Evolutionary conservation across 208 protist genomes (phyloP), one percentile per base, ranked within the genome.

Genomic region (Entamoeba nuttalli): DNA sequence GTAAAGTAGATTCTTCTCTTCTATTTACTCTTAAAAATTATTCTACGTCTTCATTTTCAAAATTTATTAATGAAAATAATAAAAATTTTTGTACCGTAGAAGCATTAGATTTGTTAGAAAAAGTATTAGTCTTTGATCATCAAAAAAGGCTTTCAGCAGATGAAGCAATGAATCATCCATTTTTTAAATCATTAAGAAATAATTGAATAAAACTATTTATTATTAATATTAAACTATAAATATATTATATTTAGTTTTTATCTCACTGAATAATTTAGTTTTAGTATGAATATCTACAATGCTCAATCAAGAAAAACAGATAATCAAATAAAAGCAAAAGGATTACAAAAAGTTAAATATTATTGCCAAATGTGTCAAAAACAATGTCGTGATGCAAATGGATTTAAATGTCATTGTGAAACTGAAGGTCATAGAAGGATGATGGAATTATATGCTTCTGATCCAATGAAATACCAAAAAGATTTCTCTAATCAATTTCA

Each of bases 101-200:
- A 50, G 99, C 99, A 7, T 96, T 99, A 44, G 98, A 99, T 94
- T 98, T 99, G 52, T 96, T 99, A 93, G 98, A 99, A 95, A 98
- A 98, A 95, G 97, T 99, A 44, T 97, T 99, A 21, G 97, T 98
- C 73, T 99, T 99, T 96, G 99, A 99, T 96, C 98, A 99, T 96
- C 97, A 98, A 57, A 97, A 99, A 95, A 98, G 99, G 52, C 97
- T 99, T 30, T 99, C 99, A 44, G 98, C 98, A 7, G 96, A 97
- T 52, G 99, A 99, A 97, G 99, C 99, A 7, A 98, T 99, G 97
- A 97, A 98, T 57, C 99, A 99, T 96, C 98, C 98, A 11, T 99
- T 99, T 96, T 99, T 99, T 97, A 98, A 98, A 95, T 48, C 44
- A 48, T 48, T 48, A 48, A 48, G 44, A 48, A 48, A 48, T 48